Percentiles rank a stretch among this genome's conserved stretches.
phyloP scores from a whole-genome alignment of 257 asterid species.

The Nicotiana paniculata region DNA sequence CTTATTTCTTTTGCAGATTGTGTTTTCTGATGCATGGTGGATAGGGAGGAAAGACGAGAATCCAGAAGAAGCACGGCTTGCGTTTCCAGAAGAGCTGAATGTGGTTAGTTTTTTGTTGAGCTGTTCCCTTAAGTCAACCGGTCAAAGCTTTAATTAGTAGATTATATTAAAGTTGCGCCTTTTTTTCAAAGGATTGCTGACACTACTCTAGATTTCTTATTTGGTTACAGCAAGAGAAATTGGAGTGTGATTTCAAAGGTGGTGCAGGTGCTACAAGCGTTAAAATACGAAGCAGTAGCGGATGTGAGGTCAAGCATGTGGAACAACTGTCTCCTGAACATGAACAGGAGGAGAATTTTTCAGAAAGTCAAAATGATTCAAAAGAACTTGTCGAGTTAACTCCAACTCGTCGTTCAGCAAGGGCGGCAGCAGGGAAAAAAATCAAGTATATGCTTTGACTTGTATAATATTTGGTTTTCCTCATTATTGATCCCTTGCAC shows the following conservation, averaged over 20 bases:
- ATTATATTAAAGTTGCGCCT: background rate
- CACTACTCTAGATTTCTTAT: background rate
- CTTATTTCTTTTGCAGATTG: constrained; percentile 46
- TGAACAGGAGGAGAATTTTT: constrained; percentile 34
- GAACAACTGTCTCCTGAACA: constrained; percentile 41
- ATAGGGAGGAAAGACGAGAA: constrained; percentile 80
- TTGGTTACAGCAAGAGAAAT: constrained; percentile 21
- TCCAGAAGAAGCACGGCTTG: constrained; percentile 71
- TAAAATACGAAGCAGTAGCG: constrained; percentile 24
- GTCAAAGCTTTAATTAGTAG: background rate
- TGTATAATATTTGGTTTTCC: background rate
- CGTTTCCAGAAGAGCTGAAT: constrained; percentile 64
- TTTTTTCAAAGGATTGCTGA: background rate
- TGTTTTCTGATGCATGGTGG: constrained; percentile 98
- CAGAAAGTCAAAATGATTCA: constrained; percentile 40
- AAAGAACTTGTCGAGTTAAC: constrained; percentile 39
- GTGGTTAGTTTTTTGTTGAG: constrained; percentile 34
- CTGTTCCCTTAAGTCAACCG: background rate
- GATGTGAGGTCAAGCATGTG: constrained; percentile 22
- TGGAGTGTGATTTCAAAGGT: constrained; percentile 65
- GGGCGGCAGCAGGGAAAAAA: constrained; percentile 67
- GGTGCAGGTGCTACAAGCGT: constrained; percentile 57
- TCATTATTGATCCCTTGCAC: background rate
- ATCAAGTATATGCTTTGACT: constrained; percentile 39
- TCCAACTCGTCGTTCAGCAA: constrained; percentile 67